Base-by-base conservation (phyloP, 2,329 filamentous ascomycete genomes). In the Mariannaea elegans region DNA sequence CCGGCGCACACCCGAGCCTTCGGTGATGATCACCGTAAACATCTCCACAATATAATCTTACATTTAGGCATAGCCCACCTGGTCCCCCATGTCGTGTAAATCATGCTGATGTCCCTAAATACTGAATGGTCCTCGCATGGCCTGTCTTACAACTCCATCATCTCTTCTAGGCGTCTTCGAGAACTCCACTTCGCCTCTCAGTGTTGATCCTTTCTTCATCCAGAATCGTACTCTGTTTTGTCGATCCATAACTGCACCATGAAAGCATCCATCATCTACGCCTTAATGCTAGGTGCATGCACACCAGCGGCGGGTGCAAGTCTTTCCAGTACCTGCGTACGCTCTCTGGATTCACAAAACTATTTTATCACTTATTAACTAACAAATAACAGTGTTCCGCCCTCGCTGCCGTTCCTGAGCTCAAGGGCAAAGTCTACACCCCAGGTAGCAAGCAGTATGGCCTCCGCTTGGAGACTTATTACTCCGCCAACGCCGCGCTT, bases 401-500 rank as follows among this genome's bases (percentile, higher is more conserved):
- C 7, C 56, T 73, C 2, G 56, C 64, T 3, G 57, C 56, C 23
- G 27, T 69, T 7, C 56, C 55, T 3, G 51, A 48, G 2, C 69
- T 72, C 10, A 36, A 64, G 21, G 68, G 65, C 34, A 72, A 72
- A 21, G 67, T 73, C 3, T 65, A 62, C 7, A 23, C 54, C 1
- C 61, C 68, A 8, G 56, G 63, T 4, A 65, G 52, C 27, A 32
- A 49, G 7, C 36, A 56, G 10, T 74, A 74, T 47, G 59, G 64
- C 10, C 50, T 50, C 2, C 70, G 70, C 5, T 39, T 74, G 4
- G 27, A 62, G 41, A 59, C 67, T 1, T 74, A 74, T 57, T 73
- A 73, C 60, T 74, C 72, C 0, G 71, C 70, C 62, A 74, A 73
- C 34, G 70, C 72, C 4, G 71, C 72, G 2, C 67, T 68, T 49